A percentile compares a stretch with the other conserved stretches of the same genome.
phyloP scores from a whole-genome alignment of 208 protist species.

The Trypanosoma avium region DNA sequence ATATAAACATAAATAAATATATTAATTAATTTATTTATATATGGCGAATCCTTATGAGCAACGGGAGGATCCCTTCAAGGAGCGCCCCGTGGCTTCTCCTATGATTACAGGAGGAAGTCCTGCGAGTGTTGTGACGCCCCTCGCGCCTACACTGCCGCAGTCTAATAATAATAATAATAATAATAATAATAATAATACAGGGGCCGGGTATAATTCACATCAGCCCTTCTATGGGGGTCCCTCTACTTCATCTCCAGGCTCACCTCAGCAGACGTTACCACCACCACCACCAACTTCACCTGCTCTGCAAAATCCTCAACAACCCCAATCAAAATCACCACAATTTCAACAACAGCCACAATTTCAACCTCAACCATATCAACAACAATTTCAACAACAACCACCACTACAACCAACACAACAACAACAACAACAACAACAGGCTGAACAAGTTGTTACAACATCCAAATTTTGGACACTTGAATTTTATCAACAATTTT shows the following conservation, averaged over 20 bases:
- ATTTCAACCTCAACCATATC: not conserved
- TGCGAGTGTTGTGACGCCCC: not conserved
- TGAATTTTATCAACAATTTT: slow-evolving; percentile 90
- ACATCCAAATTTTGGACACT: slow-evolving; percentile 80
- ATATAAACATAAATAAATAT: no score
- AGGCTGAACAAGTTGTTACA: slow-evolving; percentile 1
- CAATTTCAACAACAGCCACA: not conserved
- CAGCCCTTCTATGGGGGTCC: not conserved
- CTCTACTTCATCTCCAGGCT: not conserved
- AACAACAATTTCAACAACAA: not conserved
- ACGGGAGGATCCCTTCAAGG: slow-evolving; percentile 56
- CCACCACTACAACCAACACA: not conserved
- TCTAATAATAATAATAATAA: not conserved
- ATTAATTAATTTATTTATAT: no score
- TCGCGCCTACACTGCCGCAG: slow-evolving; percentile 11
- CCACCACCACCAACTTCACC: not conserved
- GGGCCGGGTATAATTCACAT: not conserved
- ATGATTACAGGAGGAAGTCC: not conserved
- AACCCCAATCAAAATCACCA: not conserved
- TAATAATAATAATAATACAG: not conserved
- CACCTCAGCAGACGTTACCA: slow-evolving; percentile 10
- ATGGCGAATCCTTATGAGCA: slow-evolving; percentile 75
- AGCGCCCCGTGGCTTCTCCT: not conserved
- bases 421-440: slow-evolving; percentile 3
- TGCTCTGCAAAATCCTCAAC: not conserved